Percentiles rank a stretch among this genome's conserved stretches.
Evolutionary conservation across 164 flowering plant genomes (phyloP).

Genomic region (Tetrastigma voinierianum): DNA sequence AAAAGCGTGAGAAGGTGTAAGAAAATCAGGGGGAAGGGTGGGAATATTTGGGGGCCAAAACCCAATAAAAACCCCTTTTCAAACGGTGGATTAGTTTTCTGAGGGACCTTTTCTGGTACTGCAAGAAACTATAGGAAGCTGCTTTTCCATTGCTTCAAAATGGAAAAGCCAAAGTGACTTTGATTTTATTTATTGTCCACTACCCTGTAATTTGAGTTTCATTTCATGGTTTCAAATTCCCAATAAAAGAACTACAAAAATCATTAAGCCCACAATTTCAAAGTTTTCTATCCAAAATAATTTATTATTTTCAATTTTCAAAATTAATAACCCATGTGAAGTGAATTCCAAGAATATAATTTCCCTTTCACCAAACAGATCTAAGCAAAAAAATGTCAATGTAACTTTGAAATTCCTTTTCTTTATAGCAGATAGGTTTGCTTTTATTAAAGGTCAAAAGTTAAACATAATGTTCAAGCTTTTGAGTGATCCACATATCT

Average conservation of each 20-base stretch:
- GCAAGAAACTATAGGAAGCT: not conserved
- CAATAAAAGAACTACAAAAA: not conserved
- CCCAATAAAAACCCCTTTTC: not conserved
- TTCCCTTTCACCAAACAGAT: not conserved
- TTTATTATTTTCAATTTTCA: not conserved
- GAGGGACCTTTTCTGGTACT: not conserved
- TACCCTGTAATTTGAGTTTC: not conserved
- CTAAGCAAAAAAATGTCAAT: not conserved
- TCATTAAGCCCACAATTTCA: not conserved
- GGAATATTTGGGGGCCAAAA: conserved; percentile 8
- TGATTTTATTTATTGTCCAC: not conserved
- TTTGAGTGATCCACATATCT: not conserved
- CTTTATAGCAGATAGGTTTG: not conserved
- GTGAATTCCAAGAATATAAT: not conserved
- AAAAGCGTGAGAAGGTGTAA: not conserved
- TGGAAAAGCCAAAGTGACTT: not conserved
- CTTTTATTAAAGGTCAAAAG: conserved; percentile 10
- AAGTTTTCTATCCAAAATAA: not conserved
- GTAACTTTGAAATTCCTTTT: not conserved
- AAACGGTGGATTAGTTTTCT: conserved; percentile 6
- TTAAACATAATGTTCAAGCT: not conserved
- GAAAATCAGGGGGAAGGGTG: not conserved
- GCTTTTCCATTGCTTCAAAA: not conserved
- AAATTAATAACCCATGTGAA: too few relatives aligned
- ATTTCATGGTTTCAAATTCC: not conserved